These are phyloP conservation scores for Eucalyptus dawsonii DNA, from an alignment of 345 rosid genomes.

Conservation along the genomic window DNA sequence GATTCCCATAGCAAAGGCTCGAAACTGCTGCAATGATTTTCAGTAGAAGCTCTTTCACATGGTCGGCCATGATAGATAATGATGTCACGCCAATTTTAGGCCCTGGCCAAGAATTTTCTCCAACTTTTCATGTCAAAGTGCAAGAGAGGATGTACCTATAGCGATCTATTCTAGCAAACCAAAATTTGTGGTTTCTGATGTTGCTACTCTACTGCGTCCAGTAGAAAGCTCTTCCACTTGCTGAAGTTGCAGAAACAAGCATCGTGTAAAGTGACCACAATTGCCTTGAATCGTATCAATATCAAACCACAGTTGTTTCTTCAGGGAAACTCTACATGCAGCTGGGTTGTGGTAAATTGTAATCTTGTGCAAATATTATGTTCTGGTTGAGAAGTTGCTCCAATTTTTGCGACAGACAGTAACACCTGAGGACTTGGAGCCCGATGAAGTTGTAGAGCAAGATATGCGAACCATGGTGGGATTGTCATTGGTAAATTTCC, in stretches of 20 bases:
- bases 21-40: not conserved
- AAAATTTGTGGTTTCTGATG: not conserved
- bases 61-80: not conserved
- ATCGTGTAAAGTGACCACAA: rapidly evolving
- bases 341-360: not conserved
- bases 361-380: not conserved
- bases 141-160: not conserved
- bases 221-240: not conserved
- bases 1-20: not conserved
- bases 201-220: not conserved
- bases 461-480: not conserved
- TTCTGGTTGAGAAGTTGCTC: not conserved
- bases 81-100: not conserved
- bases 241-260: not conserved
- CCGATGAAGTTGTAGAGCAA: not conserved
- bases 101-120: not conserved
- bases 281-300: rapidly evolving
- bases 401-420: not conserved
- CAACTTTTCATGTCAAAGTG: not conserved
- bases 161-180: not conserved
- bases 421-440: not conserved
- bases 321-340: not conserved
- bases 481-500: not conserved
- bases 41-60: not conserved
- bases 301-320: not conserved